Conservation (phyloP, 2,329 filamentous ascomycete genomes). For the Juglanconis oblonga region DNA sequence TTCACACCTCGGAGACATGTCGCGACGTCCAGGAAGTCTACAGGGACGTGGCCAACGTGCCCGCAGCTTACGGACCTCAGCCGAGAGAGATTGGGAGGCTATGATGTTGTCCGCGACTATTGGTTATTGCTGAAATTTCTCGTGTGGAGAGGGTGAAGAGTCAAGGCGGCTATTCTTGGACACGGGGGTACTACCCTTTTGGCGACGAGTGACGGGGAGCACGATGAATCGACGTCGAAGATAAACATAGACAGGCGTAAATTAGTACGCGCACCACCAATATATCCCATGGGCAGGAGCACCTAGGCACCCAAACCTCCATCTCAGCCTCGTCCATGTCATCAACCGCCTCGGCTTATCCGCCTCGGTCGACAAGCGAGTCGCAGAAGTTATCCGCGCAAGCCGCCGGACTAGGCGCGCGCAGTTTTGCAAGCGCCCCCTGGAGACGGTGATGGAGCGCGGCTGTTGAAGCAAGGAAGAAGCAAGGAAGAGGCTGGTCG, state of each 20-base stretch:
- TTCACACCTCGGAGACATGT: neutral
- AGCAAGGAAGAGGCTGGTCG: neutral
- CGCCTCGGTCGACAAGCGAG: neutral
- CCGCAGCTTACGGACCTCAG: neutral
- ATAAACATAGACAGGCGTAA: neutral
- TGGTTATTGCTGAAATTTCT: neutral
- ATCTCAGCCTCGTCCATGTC: slow-evolving; percentile 11
- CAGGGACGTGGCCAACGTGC: neutral
- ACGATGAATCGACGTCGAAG: neutral
- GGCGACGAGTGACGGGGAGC: neutral
- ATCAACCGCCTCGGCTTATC: neutral
- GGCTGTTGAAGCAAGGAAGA: slow-evolving; percentile 5
- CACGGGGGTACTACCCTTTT: neutral
- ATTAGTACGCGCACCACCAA: neutral
- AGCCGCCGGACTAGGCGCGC: neutral
- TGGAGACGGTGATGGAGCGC: neutral
- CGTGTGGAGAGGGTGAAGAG: too few species aligned
- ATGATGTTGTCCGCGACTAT: neutral
- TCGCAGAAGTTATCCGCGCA: neutral
- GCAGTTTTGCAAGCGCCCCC: neutral
- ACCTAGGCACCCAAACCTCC: neutral
- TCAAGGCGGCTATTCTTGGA: slow-evolving; percentile 11
- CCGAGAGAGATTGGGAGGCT: neutral
- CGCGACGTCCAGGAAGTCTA: neutral
- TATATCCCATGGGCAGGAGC: neutral